Percentiles rank a stretch among this genome's conserved stretches.
Evolutionary conservation across 2,329 filamentous ascomycete species (phyloP).

Genomic region (Diaporthe ilicicola): DNA sequence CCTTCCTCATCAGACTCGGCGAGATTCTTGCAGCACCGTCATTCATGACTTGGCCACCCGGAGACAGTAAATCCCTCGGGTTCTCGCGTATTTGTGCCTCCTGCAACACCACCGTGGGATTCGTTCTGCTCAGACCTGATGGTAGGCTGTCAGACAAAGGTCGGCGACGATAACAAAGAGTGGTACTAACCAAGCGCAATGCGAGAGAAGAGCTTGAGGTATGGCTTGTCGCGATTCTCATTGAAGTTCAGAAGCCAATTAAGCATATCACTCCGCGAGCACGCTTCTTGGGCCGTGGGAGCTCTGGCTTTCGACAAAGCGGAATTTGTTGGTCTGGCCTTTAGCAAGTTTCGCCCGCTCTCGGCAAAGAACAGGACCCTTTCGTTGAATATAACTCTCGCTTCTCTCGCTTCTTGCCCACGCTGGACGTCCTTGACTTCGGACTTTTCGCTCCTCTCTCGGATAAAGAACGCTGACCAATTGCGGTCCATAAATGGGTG

Average conservation of each 20-base stretch:
- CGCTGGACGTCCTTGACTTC: conserved; percentile 44
- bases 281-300: conserved; percentile 23
- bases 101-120: conserved; percentile 55
- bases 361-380: conserved; percentile 64
- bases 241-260: conserved; percentile 61
- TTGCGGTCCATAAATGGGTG: conserved; percentile 56
- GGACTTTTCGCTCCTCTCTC: conserved; percentile 48
- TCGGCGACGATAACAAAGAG: background rate
- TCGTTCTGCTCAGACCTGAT: conserved; percentile 61
- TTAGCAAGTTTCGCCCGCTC: conserved; percentile 54
- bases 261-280: conserved; percentile 48
- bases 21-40: conserved; percentile 75
- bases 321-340: no score
- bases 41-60: conserved; percentile 62
- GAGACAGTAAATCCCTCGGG: conserved; percentile 49
- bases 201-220: conserved; percentile 67
- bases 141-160: background rate
- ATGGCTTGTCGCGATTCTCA: conserved; percentile 53
- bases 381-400: conserved; percentile 47
- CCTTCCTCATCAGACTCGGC: conserved; percentile 60
- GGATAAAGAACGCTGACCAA: conserved; percentile 59
- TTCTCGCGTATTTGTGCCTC: conserved; percentile 54
- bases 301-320: conserved; percentile 41
- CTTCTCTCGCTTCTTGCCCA: conserved; percentile 40
- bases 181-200: conserved; percentile 58